A percentile compares a stretch with the other conserved stretches of the same genome.
Evolutionary conservation across 1,284 basidiomycete genomes (phyloP).

Genomic region (Ceratobasidium theobromae): DNA sequence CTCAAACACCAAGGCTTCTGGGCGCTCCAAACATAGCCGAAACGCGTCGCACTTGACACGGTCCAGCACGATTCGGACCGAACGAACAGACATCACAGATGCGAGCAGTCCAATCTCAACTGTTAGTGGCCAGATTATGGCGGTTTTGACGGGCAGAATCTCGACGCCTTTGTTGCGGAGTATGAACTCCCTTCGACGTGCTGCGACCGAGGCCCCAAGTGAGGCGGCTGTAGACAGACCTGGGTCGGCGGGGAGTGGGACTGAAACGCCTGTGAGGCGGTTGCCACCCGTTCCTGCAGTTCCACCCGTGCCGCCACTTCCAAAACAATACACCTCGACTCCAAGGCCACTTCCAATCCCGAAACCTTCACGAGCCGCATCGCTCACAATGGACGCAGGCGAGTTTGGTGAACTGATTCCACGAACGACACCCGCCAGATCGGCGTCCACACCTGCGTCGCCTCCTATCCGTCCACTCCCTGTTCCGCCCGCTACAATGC

Average conservation of each 20-base stretch:
- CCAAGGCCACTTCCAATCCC: neutral
- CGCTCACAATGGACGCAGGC: neutral
- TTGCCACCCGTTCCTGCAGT: neutral
- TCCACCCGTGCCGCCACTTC: neutral
- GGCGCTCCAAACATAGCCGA: neutral
- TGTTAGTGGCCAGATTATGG: slow-evolving; percentile 9
- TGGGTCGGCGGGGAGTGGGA: too few relatives aligned
- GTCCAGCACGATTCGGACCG: slow-evolving; percentile 5
- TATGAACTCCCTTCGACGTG: slow-evolving; percentile 7
- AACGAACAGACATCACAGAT: neutral
- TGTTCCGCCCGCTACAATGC: neutral
- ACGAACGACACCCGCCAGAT: neutral
- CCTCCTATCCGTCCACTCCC: slow-evolving; percentile 6
- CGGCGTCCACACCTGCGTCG: neutral
- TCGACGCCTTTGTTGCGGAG: slow-evolving; percentile 2
- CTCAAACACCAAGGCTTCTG: neutral
- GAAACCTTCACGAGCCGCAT: neutral
- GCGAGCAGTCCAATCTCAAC: neutral
- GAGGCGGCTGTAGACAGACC: too few relatives aligned
- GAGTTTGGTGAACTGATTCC: too few relatives aligned
- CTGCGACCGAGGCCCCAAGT: neutral
- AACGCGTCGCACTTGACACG: neutral
- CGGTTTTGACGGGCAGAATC: neutral
- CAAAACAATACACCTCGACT: neutral
- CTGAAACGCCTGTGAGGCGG: neutral